A percentile compares a stretch with the other conserved stretches of the same genome.
phyloP scores from a whole-genome alignment of 139 green algal genomes.

The Yamagishiella unicocca region DNA sequence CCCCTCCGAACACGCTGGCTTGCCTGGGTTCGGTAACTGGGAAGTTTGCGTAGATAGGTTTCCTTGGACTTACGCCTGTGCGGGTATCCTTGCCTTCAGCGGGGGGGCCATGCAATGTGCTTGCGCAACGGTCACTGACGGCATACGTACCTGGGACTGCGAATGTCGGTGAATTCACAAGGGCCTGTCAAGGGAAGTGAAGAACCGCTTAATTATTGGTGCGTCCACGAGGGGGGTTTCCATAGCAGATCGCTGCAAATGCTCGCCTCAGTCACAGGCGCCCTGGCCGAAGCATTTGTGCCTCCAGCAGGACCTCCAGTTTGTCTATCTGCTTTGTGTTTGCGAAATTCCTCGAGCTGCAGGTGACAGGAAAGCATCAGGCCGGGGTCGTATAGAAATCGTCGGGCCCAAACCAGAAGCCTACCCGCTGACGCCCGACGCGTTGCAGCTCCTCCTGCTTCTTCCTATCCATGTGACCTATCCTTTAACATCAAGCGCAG shows the following conservation, averaged over 20 bases:
- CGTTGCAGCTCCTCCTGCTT: constrained; percentile 18
- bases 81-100: background rate
- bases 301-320: background rate
- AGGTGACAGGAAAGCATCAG: background rate
- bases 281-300: background rate
- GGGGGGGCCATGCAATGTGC: background rate
- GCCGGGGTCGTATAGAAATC: background rate
- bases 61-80: constrained; percentile 5
- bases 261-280: background rate
- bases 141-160: background rate
- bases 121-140: background rate
- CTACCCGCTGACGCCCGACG: constrained; percentile 3
- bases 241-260: background rate
- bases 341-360: constrained; percentile 42
- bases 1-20: background rate
- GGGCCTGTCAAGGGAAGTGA: background rate
- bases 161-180: background rate
- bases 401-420: background rate
- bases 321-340: background rate
- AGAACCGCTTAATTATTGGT: background rate
- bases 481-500: background rate
- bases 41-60: background rate
- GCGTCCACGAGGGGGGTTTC: background rate
- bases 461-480: background rate
- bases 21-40: constrained; percentile 2